Base-by-base conservation (phyloP, 345 rosid genomes). In the Hypericum androsaemum region DNA sequence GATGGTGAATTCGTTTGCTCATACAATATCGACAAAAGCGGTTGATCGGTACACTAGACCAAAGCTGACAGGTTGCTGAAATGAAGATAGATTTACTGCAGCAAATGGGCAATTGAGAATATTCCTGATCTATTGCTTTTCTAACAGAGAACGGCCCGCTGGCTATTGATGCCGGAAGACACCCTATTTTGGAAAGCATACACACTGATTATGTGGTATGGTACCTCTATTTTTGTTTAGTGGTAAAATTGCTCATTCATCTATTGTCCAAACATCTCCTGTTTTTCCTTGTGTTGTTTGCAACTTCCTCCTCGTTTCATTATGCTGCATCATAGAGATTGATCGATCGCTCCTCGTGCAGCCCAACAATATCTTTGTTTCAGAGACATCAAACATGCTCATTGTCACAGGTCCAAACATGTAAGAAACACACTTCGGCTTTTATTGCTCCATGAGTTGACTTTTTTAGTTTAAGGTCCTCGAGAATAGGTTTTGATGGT, bases 1-100 rank as follows among this genome's bases (percentile, higher is more conserved):
- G 98, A 78, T 90, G 64, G 92, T 87, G 35, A 90, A 87, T 76
- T 87, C 98, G 60, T 90, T 90, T 74, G 89, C 98, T 64, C 77
- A 84, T 66, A 71, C 70, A 64, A 80, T 87, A 72, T 90, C 96
- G 47, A 84, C 88, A 53, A 82, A 87, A 80, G 89, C 89, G 43
- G 77, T 79, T 17, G 96, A 87, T 64, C 78, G 77, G 60, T 87
- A 87, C 70, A 69, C 81, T 45, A 78, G 98, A 63, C 96, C 96
- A 58, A 77, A 77, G 66, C 77, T 87, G 71, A 80, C 96, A 37
- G 83, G 98, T 90, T 62, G 59, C 61, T 63, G 39, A 44, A 60
- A 54, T 10, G 52, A 45, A 47, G 40, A 16, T 57, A 28, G 12
- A 12, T 28, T 49, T 45, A 50, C 10, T 56, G n/a, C 8, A 15